These are phyloP conservation scores for Platismatia glauca DNA, from an alignment of 495 filamentous ascomycete species.

Conservation along the genomic window DNA sequence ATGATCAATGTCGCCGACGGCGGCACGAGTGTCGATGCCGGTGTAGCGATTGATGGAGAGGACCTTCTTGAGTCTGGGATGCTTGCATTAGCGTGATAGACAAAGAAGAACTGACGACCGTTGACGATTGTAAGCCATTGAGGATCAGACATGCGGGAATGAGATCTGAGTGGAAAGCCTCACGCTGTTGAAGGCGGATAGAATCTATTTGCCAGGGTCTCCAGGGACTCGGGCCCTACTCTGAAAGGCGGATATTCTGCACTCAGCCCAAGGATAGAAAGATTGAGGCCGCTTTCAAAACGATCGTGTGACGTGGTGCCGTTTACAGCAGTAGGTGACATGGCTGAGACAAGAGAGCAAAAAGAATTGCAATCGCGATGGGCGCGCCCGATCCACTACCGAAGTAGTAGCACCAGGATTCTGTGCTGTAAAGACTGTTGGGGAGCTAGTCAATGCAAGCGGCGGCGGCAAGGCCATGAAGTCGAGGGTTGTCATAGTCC, in stretches of 20 bases:
- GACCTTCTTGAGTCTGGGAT: slow-evolving; percentile 38
- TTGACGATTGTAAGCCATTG: slow-evolving; percentile 3
- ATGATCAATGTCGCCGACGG: slow-evolving; percentile 48
- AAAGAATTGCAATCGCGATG: neutral
- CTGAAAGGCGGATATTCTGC: slow-evolving; percentile 27
- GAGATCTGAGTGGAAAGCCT: slow-evolving; percentile 16
- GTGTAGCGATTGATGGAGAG: slow-evolving; percentile 54
- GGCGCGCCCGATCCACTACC: neutral
- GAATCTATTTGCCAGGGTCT: slow-evolving; percentile 25
- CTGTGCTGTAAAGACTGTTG: slow-evolving; percentile 17
- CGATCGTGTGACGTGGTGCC: slow-evolving; percentile 18
- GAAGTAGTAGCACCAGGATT: neutral
- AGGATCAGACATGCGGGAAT: slow-evolving; percentile 9
- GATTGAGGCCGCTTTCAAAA: slow-evolving; percentile 23
- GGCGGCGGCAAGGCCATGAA: slow-evolving; percentile 5
- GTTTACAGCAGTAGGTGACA: slow-evolving; percentile 24
- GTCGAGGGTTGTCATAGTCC: slow-evolving; percentile 13
- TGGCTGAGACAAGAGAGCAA: slow-evolving; percentile 4
- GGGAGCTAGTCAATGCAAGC: slow-evolving; percentile 14
- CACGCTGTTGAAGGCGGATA: slow-evolving; percentile 27
- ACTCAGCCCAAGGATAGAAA: slow-evolving; percentile 25
- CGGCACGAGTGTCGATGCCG: slow-evolving; percentile 53
- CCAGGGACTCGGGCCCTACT: slow-evolving; percentile 24
- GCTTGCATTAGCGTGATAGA: slow-evolving; percentile 12
- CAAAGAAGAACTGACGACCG: neutral